These are phyloP conservation scores for Rhinocladiella mackenziei DNA, from an alignment of 2,329 filamentous ascomycete genomes.

Conservation along the genomic window DNA sequence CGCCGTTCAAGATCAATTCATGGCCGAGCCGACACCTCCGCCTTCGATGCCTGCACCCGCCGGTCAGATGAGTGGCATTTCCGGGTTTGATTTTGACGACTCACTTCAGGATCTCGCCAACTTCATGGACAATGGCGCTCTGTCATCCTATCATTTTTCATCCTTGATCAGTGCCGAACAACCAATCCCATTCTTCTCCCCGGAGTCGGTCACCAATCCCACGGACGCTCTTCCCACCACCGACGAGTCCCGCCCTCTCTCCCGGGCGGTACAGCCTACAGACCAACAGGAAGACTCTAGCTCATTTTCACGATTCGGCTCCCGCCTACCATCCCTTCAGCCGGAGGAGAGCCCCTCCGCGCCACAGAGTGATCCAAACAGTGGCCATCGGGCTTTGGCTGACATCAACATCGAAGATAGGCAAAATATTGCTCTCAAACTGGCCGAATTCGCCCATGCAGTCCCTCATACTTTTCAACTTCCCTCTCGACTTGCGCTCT, in stretches of 20 bases:
- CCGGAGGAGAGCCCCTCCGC: slow-evolving; percentile 34
- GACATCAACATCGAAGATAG: slow-evolving; percentile 37
- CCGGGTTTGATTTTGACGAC: slow-evolving; percentile 31
- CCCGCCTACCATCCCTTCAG: slow-evolving; percentile 39
- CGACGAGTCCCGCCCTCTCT: slow-evolving; percentile 9
- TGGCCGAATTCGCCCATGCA: slow-evolving; percentile 24
- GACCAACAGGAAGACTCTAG: slow-evolving; percentile 34
- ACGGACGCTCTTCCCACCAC: slow-evolving; percentile 26
- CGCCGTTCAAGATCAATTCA: slow-evolving; percentile 17
- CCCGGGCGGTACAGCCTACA: slow-evolving; percentile 7
- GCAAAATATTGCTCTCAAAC: slow-evolving; percentile 28
- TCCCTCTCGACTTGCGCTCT: slow-evolving; percentile 29
- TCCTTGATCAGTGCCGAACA: slow-evolving; percentile 41
- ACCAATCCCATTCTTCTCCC: slow-evolving; percentile 42
- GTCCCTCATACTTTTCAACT: slow-evolving; percentile 28
- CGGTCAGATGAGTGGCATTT: slow-evolving; percentile 35
- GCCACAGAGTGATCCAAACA: slow-evolving; percentile 13
- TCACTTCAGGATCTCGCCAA: slow-evolving; percentile 38
- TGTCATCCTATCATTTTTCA: slow-evolving; percentile 39
- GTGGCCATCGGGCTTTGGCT: slow-evolving; percentile 30
- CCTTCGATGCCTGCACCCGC: slow-evolving; percentile 34
- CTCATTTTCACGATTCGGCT: slow-evolving; percentile 39
- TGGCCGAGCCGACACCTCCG: slow-evolving; percentile 39
- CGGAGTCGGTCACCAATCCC: slow-evolving; percentile 36
- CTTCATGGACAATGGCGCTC: slow-evolving; percentile 38